Base-by-base conservation (phyloP, 2,329 filamentous ascomycete genomes). In the Cryphonectria nitschkei region DNA sequence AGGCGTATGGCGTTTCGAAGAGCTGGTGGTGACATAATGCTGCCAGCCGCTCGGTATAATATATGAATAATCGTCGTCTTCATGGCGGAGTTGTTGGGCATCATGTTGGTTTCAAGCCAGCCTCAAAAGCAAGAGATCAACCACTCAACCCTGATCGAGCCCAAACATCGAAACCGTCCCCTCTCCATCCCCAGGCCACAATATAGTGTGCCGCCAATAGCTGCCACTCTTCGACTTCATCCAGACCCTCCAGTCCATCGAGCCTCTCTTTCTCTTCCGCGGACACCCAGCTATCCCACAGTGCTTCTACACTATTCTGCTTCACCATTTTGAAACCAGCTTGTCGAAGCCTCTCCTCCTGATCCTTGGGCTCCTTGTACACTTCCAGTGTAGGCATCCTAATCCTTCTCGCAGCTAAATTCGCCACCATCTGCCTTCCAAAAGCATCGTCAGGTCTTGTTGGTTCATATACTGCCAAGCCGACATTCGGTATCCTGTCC, bases 151-250 rank as follows among this genome's bases (percentile, higher is more conserved):
- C 26, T n/a, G 11, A 32, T 1, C 7, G 41, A 5, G 4, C 1
- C 74, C 76, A 76, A 14, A 74, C 62, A 43, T 74, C 73, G 56
- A 84, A 80, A 8, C 78, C 81, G 1, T 77, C 79, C 43, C 90
- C 89, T 75, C 88, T 90, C 88, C 92, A 97, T 1, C 91, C 96
- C 95, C 95, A 98, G 4, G 90, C 90, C 60, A 99, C 87, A 74
- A 95, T 90, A 77, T 99, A 99, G 84, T 99, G 96, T 74, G 87
- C 89, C 0, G 94, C 93, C 75, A 99, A 81, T 75, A 99, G 81
- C 76, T 91, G 86, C 92, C 96, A 97, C 82, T 99, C 96, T 81
- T 99, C 96, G 34, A 98, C 87, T 81, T 99, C 96, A 81, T 99
- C 96, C 73, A 99, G 81, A 76, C 96, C 94, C 80, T 99, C 95